phyloP scores from a whole-genome alignment of 306 rosid species.

The Dalbergia cultrata region DNA sequence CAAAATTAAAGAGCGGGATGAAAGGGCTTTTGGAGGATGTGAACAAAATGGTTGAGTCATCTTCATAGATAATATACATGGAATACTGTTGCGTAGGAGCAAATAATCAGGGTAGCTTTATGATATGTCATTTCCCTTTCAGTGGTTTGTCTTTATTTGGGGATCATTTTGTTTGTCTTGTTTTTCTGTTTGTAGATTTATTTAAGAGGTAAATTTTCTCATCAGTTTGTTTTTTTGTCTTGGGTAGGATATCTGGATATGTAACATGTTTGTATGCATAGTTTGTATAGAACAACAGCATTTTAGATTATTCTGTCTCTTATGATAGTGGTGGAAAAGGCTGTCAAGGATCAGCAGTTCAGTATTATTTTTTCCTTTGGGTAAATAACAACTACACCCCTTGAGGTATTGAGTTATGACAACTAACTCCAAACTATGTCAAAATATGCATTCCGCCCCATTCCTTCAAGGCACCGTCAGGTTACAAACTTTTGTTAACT shows the following conservation, averaged over 20 bases:
- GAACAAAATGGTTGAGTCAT: constrained; percentile 60
- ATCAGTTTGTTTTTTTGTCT: background rate
- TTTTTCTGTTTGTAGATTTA: constrained; percentile 36
- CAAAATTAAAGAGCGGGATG: constrained; percentile 58
- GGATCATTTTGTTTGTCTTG: constrained; percentile 41
- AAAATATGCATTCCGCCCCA: no score
- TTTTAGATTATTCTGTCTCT: constrained; percentile 16
- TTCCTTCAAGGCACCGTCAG: no score
- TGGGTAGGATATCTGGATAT: constrained; percentile 22
- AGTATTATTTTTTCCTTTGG: no score
- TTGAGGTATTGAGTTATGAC: no score
- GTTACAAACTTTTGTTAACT: no score
- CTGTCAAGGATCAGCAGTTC: constrained; percentile 25
- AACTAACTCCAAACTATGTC: no score
- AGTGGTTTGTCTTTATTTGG: constrained; percentile 32
- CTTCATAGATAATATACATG: constrained; percentile 49
- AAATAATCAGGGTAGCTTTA: constrained; percentile 50
- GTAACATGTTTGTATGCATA: constrained; percentile 40
- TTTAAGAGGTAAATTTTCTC: constrained; percentile 32
- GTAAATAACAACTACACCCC: no score
- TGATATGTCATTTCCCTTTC: constrained; percentile 43
- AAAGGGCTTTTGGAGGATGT: constrained; percentile 69
- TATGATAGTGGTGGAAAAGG: constrained; percentile 32
- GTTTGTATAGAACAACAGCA: constrained; percentile 43
- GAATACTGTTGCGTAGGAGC: constrained; percentile 37